Percentiles rank a stretch among this genome's conserved stretches.
phyloP scores from a whole-genome alignment of 176 grass and related monocot species.

The Ensete ventricosum region DNA sequence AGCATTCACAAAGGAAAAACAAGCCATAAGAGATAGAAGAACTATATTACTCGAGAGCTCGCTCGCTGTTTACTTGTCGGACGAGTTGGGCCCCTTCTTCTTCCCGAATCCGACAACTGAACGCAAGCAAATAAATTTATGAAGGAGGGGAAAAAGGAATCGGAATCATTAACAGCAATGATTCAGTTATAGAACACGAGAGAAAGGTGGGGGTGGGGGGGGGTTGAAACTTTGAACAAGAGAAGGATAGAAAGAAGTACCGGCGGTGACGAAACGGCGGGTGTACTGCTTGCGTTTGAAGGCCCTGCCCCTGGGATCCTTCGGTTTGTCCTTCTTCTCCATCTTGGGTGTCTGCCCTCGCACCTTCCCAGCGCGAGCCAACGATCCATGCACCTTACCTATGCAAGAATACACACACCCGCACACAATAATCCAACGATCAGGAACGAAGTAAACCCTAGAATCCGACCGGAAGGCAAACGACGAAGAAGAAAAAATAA shows the following conservation, averaged over 20 bases:
- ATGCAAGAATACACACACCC: no score
- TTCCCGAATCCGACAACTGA: conserved; percentile 21
- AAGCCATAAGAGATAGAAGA: no score
- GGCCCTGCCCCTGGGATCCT: conserved; percentile 5
- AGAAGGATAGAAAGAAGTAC: not conserved
- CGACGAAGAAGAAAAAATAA: no score
- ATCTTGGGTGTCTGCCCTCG: conserved; percentile 18
- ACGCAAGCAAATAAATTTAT: not conserved
- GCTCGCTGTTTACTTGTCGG: conserved; percentile 1
- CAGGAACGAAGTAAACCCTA: no score
- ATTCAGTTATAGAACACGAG: no score
- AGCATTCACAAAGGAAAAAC: no score
- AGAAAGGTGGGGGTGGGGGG: no score
- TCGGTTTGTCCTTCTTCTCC: conserved; percentile 16
- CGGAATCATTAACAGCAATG: no score
- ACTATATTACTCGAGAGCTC: no score
- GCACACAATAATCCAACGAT: no score
- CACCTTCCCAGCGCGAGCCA: conserved; percentile 15
- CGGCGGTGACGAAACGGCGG: conserved; percentile 12
- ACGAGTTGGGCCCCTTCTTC: conserved; percentile 12
- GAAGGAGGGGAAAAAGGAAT: not conserved
- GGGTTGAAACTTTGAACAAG: no score
- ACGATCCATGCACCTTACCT: conserved; percentile 20
- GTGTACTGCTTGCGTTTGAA: conserved; percentile 17
- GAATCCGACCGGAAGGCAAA: no score